A percentile compares a stretch with the other conserved stretches of the same genome.
These are phyloP conservation scores for Massarina eburnea DNA, from an alignment of 2,329 filamentous ascomycete species.

Conservation along the genomic window DNA sequence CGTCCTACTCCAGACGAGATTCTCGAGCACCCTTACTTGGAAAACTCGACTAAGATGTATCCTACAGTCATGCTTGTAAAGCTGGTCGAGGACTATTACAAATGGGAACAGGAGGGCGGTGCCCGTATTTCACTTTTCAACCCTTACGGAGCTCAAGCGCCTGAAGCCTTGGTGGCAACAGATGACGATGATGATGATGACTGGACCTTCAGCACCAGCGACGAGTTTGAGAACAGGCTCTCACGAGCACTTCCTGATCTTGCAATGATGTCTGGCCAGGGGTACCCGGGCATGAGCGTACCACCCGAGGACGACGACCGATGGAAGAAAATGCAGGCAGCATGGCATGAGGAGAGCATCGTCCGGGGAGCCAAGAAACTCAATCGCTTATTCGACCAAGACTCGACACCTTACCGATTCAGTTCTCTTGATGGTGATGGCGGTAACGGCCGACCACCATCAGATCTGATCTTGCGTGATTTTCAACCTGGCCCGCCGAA, in stretches of 20 bases:
- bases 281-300: slow-evolving; percentile 40
- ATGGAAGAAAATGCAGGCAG: slow-evolving; percentile 47
- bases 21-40: slow-evolving; percentile 69
- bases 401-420: slow-evolving; percentile 60
- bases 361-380: slow-evolving; percentile 59
- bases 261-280: slow-evolving; percentile 28
- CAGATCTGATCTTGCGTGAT: slow-evolving; percentile 58
- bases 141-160: slow-evolving; percentile 59
- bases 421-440: slow-evolving; percentile 54
- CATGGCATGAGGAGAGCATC: slow-evolving; percentile 60
- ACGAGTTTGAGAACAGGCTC: slow-evolving; percentile 56
- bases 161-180: slow-evolving; percentile 50
- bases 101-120: slow-evolving; percentile 76
- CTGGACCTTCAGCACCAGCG: slow-evolving; percentile 68
- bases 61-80: slow-evolving; percentile 65
- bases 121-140: slow-evolving; percentile 67
- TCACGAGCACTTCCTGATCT: slow-evolving; percentile 48
- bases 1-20: slow-evolving; percentile 71
- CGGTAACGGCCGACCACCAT: slow-evolving; percentile 50
- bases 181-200: slow-evolving; percentile 54
- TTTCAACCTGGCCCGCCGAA: slow-evolving; percentile 46
- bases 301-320: slow-evolving; percentile 37
- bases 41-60: slow-evolving; percentile 62
- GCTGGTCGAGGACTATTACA: slow-evolving; percentile 70
- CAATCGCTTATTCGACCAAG: slow-evolving; percentile 59